These are phyloP conservation scores for Bacterosira constricta DNA, from an alignment of 108 stramenopile genomes.

Conservation along the genomic window DNA sequence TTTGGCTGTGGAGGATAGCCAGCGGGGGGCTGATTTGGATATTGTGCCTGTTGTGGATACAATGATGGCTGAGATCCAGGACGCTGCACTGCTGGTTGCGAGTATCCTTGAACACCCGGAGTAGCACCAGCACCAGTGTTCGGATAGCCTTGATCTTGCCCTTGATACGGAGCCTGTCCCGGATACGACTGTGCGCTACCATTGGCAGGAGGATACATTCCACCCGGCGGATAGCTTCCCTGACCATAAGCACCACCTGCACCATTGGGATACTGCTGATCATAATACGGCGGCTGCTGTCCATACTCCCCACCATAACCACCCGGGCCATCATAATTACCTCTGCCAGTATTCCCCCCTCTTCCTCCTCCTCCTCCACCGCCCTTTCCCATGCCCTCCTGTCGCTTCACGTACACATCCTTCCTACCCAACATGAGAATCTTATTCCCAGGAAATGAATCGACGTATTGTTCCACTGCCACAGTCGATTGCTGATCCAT, in stretches of 20 bases:
- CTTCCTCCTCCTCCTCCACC: background rate
- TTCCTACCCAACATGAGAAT: conserved; percentile 37
- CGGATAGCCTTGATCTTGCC: background rate
- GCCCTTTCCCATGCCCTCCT: conserved; percentile 33
- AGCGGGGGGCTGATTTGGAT: background rate
- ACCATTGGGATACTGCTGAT: background rate
- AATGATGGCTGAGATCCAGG: no score
- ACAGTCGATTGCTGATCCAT: conserved; percentile 23
- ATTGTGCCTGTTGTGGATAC: no score
- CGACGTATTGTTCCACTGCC: conserved; percentile 37
- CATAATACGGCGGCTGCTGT: background rate
- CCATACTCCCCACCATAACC: background rate
- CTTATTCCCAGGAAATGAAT: conserved; percentile 40
- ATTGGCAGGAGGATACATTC: no score
- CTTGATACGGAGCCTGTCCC: background rate
- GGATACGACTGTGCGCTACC: conserved; percentile 1
- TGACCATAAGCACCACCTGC: background rate
- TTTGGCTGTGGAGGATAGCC: background rate
- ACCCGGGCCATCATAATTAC: background rate
- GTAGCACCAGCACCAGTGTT: no score
- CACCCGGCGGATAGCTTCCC: background rate
- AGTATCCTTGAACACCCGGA: background rate
- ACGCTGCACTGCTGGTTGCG: no score
- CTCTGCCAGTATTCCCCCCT: background rate
- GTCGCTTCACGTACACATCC: conserved; percentile 26